Percentiles rank a stretch among this genome's conserved stretches.
These are phyloP conservation scores for Intubia oerlemansii DNA, from an alignment of 2,329 filamentous ascomycete genomes.

Conservation along the genomic window DNA sequence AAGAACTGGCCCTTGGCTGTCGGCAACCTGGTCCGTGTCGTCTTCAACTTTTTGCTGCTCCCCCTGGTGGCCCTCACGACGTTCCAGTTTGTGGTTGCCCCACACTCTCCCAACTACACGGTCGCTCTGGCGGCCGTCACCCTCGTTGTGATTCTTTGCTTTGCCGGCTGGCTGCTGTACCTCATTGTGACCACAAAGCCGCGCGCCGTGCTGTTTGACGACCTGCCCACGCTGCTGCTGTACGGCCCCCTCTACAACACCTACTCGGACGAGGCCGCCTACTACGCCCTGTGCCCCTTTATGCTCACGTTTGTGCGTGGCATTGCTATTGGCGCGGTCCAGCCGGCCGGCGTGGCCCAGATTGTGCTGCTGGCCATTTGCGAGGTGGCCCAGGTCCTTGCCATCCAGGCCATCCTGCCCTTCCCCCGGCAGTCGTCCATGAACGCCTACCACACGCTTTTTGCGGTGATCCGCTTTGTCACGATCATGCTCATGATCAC, in stretches of 20 bases:
- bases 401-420: conserved; percentile 72
- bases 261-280: conserved; percentile 79
- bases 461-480: conserved; percentile 55
- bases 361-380: conserved; percentile 82
- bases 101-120: conserved; percentile 43
- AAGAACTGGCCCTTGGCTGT: conserved; percentile 82
- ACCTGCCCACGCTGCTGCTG: conserved; percentile 68
- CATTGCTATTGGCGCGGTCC: conserved; percentile 78
- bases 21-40: conserved; percentile 61
- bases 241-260: conserved; percentile 96
- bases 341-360: conserved; percentile 82
- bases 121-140: conserved; percentile 58
- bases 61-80: conserved; percentile 73
- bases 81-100: conserved; percentile 70
- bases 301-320: conserved; percentile 70
- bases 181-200: conserved; percentile 66
- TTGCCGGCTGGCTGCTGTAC: conserved; percentile 59
- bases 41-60: conserved; percentile 82
- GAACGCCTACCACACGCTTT: conserved; percentile 86
- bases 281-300: conserved; percentile 75
- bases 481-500: conserved; percentile 58
- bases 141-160: conserved; percentile 48
- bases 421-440: conserved; percentile 86
- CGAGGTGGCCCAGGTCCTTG: conserved; percentile 76
- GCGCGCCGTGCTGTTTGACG: conserved; percentile 76